Evolutionary conservation across 768 basidiomycete genomes (phyloP).

Genomic region (Kwoniella heveanensis): DNA sequence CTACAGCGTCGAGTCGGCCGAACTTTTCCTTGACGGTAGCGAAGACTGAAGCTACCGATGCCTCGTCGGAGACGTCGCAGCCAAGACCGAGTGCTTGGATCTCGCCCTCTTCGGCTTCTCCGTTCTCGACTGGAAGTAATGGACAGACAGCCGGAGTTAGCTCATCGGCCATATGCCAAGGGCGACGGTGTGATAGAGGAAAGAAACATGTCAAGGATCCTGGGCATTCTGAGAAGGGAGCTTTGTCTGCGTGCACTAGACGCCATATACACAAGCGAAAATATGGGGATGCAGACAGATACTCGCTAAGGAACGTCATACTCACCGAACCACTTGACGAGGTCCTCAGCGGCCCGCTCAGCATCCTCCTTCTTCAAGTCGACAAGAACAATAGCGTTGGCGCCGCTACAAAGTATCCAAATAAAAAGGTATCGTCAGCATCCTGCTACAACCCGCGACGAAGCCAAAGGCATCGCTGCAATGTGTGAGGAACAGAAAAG

Average conservation of each 20-base stretch:
- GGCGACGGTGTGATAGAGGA: no score
- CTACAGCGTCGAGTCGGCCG: constrained; percentile 61
- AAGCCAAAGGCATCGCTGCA: neutral
- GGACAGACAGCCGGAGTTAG: neutral
- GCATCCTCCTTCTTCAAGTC: constrained; percentile 77
- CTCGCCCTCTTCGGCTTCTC: constrained; percentile 63
- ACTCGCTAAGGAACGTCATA: no score
- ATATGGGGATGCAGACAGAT: no score
- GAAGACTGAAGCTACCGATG: constrained; percentile 74
- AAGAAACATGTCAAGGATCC: no score
- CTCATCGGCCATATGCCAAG: no score
- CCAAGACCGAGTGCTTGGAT: constrained; percentile 73
- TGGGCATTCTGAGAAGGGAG: no score
- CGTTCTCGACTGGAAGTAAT: constrained; percentile 56
- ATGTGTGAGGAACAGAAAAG: neutral
- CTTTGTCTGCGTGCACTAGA: no score
- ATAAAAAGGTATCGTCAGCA: neutral
- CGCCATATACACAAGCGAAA: no score
- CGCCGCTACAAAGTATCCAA: constrained; percentile 64
- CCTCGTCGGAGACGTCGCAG: constrained; percentile 85
- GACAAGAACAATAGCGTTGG: constrained; percentile 74
- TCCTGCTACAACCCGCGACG: neutral
- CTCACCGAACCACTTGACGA: constrained; percentile 63
- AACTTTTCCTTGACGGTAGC: constrained; percentile 62
- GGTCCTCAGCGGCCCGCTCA: constrained; percentile 67